Evolutionary conservation across 371 early-diverging fungal species (phyloP), one percentile per base, ranked within the genome.

Genomic region (Blastocladiella emersonii): DNA sequence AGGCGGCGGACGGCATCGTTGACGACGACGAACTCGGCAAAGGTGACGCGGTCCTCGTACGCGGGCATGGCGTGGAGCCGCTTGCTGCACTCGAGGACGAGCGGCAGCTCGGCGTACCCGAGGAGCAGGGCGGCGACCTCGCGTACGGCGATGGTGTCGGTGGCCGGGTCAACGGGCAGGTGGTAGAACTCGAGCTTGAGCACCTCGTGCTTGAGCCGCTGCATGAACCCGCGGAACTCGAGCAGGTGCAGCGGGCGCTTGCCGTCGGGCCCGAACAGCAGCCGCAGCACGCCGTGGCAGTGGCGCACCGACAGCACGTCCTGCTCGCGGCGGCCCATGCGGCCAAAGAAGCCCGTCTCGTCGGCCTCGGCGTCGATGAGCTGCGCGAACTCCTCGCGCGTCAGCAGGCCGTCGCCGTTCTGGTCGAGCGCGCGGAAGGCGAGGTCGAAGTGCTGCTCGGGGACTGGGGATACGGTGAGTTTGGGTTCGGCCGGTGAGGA

Each of bases 391-490:
- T 61, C 61, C 21, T 7, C 19, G 23, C 23, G n/a, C 17, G 32
- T 10, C 17, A 61, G 34, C 0, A 21, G n/a, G 13, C 70, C 73
- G 60, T 70, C 63, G 35, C 69, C 70, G 56, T 72, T 65, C 8
- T 59, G 51, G 56, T 72, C 73, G 43, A 72, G 67, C 17, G 70
- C 63, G 53, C 51, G 45, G 63, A 69, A 48, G 57, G 62, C 61
- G 56, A 69, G 49, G 32, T 69, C 65, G 61, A 66, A 64, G 45
- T 66, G 64, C 55, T 62, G 61, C 45, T 66, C 66, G 34, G 69
- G 69, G 19, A 66, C 66, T 64, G 27, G 19, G 17, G n/a, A n/a
- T n/a, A n/a, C n/a, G n/a, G n/a, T n/a, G n/a, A n/a, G n/a, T n/a
- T n/a, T n/a, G n/a, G n/a, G n/a, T n/a, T n/a, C n/a, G n/a, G n/a